Conservation (phyloP, 768 basidiomycete species). For the Boletus speciosus region DNA sequence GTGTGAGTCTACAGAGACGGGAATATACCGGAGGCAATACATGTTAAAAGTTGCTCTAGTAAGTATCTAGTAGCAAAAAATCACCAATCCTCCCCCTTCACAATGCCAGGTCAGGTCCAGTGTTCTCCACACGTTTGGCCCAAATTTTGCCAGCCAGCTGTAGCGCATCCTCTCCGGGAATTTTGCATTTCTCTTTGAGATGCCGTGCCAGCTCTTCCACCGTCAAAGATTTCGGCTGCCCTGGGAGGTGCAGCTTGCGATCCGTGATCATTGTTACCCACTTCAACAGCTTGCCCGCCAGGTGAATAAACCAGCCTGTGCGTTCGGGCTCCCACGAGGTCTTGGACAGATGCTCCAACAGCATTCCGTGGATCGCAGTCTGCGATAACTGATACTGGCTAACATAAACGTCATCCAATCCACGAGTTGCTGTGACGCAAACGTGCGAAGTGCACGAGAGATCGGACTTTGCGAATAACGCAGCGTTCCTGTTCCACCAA, state of each 20-base stretch:
- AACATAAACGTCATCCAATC: slow-evolving; percentile 19
- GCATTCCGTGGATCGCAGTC: slow-evolving; percentile 19
- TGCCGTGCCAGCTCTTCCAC: slow-evolving; percentile 12
- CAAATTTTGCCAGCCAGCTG: slow-evolving; percentile 18
- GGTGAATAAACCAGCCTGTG: slow-evolving; percentile 19
- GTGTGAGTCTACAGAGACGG: too few species aligned
- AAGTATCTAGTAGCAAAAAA: not conserved
- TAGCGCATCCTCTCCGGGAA: slow-evolving; percentile 12
- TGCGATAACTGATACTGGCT: slow-evolving; percentile 33
- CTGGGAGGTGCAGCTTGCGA: not conserved
- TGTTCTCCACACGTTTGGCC: slow-evolving; percentile 10
- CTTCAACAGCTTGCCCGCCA: slow-evolving; percentile 19
- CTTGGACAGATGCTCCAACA: slow-evolving; percentile 14
- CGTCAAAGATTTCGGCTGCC: slow-evolving; percentile 5
- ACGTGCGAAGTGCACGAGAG: slow-evolving; percentile 31
- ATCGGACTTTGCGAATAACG: slow-evolving; percentile 20
- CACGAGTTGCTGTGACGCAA: slow-evolving; percentile 36
- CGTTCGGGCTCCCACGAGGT: slow-evolving; percentile 21
- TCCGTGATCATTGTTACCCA: slow-evolving; percentile 15
- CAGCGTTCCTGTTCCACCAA: slow-evolving; percentile 33
- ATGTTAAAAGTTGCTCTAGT: not conserved
- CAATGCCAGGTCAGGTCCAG: not conserved
- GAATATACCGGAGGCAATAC: not conserved
- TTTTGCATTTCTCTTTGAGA: slow-evolving; percentile 15
- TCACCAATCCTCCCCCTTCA: slow-evolving; percentile 2